Percentiles rank a stretch among this genome's conserved stretches.
Evolutionary conservation across 768 basidiomycete species (phyloP).

Genomic region (Leucogyrophana mollusca): DNA sequence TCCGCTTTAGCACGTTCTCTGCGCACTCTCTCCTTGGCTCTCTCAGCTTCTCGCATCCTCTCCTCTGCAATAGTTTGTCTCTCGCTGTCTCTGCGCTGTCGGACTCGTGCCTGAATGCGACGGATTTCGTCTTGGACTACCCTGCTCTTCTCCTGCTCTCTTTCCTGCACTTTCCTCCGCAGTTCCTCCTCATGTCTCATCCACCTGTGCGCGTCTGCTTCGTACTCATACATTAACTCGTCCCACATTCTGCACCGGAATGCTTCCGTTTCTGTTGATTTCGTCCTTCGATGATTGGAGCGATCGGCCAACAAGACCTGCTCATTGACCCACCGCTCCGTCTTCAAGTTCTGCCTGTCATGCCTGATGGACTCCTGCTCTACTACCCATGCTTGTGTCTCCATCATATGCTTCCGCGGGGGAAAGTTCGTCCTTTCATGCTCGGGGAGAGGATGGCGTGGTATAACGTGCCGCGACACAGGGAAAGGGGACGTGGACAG

Average conservation of each 20-base stretch:
- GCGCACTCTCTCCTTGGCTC: constrained; percentile 41
- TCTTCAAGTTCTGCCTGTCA: constrained; percentile 46
- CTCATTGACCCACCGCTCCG: constrained; percentile 64
- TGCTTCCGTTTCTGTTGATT: constrained; percentile 25
- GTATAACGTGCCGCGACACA: constrained; percentile 18
- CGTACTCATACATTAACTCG: constrained; percentile 50
- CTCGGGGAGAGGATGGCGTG: constrained; percentile 16
- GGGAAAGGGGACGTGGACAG: constrained; percentile 7
- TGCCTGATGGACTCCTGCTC: constrained; percentile 50
- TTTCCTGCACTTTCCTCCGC: constrained; percentile 42
- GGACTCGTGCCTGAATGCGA: constrained; percentile 52
- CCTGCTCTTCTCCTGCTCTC: constrained; percentile 44
- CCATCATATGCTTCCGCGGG: constrained; percentile 28
- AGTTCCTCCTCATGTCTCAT: constrained; percentile 49
- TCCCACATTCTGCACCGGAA: constrained; percentile 46
- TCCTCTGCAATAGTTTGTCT: constrained; percentile 47
- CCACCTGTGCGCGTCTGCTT: constrained; percentile 51
- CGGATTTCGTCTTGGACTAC: constrained; percentile 54
- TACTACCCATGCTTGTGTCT: constrained; percentile 40
- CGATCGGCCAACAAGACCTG: constrained; percentile 41
- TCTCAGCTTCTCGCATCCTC: constrained; percentile 33
- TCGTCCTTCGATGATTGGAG: constrained; percentile 23
- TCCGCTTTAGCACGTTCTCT: constrained; percentile 41
- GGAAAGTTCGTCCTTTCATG: constrained; percentile 11
- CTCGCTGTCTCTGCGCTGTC: constrained; percentile 50